Base-by-base conservation (phyloP, 306 rosid species). In the Castanea mollissima region DNA sequence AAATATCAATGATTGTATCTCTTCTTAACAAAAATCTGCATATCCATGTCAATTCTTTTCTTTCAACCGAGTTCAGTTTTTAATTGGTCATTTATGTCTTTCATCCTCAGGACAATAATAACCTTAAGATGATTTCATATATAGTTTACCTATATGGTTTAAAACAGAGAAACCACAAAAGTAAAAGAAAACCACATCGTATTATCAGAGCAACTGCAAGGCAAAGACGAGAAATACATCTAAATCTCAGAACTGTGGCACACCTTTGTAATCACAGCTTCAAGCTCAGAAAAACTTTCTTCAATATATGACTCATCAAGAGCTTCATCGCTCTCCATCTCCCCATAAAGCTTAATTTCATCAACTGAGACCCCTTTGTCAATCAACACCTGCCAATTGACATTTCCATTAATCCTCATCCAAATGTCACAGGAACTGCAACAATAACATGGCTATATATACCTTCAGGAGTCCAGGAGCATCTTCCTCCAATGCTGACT, bases 401-500 rank as follows among this genome's bases (percentile, higher is more conserved):
- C 73, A 86, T 85, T 76, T 78, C 71, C 69, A 77, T 67, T 74
- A 85, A 81, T 49, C 77, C 73, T 64, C 34, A 81, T 80, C 83
- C 71, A 71, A 75, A 78, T 35, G 76, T 80, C 71, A 68, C 55
- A 80, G 56, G 56, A 62, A 76, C 71, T 65, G 77, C 74, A 89
- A 71, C 69, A 68, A 51, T 55, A 79, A 80, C 73, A 44, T 69
- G 71, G 77, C 55, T 69, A 75, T 46, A 8, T 75, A 56, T 85
- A 92, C 98, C 97, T 89, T 89, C 82, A 94, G 84, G 20, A 94
- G 98, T 77, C 98, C 98, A 69, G 98, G 98, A 76, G 95, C 98
- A 88, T 92, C 98, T 84, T 94, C 98, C 84, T 92, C 97, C 55
- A 94, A 80, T 25, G 97, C 97, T 55, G 92, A 85, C 86, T 92